Percentiles rank a stretch among this genome's conserved stretches.
phyloP scores from a whole-genome alignment of 2,329 filamentous ascomycete species.

The Colletotrichum sp. region DNA sequence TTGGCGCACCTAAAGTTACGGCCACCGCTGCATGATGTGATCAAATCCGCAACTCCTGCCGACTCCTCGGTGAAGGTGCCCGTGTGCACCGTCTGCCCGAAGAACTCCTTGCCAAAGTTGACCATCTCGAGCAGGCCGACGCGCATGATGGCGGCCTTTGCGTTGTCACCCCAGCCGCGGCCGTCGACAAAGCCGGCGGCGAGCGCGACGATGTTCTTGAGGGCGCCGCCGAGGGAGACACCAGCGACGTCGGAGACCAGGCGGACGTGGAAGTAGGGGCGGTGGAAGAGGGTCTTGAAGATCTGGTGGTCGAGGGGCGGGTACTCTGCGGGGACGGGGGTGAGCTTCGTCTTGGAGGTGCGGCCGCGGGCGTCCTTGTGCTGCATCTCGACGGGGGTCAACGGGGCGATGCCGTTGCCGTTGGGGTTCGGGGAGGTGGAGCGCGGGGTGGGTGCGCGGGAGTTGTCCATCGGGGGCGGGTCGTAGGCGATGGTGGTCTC shows the following conservation, averaged over 20 bases:
- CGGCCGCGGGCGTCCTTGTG: constrained; percentile 75
- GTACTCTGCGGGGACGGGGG: constrained; percentile 80
- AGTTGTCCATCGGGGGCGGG: constrained; percentile 83
- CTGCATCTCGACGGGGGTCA: constrained; percentile 56
- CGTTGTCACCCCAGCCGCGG: constrained; percentile 96
- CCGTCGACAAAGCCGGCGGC: constrained; percentile 96
- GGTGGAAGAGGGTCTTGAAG: constrained; percentile 87
- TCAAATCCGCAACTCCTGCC: constrained; percentile 92
- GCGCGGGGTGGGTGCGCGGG: constrained; percentile 70
- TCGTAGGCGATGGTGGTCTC: constrained; percentile 98
- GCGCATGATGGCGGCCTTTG: constrained; percentile 98
- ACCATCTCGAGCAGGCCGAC: constrained; percentile 97
- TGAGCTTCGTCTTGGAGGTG: constrained; percentile 72
- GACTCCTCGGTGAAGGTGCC: constrained; percentile 97
- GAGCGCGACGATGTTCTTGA: constrained; percentile 97
- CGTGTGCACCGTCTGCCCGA: constrained; percentile 78
- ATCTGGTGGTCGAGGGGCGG: constrained; percentile 85
- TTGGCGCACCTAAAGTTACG: constrained; percentile 95
- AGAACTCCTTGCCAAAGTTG: constrained; percentile 93
- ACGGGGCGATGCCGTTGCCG: constrained; percentile 35
- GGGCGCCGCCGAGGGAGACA: constrained; percentile 89
- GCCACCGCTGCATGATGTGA: constrained; percentile 91
- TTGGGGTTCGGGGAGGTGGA: constrained; percentile 54
- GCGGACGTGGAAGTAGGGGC: constrained; percentile 96
- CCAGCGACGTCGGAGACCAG: constrained; percentile 96